phyloP scores from a whole-genome alignment of 495 filamentous ascomycete genomes.

The Pyrenula massariospora region DNA sequence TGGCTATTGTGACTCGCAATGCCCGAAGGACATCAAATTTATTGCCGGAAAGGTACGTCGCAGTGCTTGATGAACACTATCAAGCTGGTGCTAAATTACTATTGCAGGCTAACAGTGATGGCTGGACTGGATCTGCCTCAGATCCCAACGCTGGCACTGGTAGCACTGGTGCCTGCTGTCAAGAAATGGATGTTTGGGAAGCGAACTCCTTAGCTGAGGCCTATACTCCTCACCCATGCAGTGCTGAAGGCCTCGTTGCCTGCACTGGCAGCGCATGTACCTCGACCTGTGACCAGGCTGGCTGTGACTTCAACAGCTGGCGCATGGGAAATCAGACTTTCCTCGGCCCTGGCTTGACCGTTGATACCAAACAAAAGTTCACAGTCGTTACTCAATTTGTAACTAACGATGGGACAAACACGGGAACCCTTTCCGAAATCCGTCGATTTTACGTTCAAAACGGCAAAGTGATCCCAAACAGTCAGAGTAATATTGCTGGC shows the following conservation, averaged over 20 bases:
- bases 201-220: constrained; percentile 46
- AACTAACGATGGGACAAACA: constrained; percentile 28
- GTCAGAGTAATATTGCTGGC: constrained; percentile 36
- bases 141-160: constrained; percentile 45
- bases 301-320: constrained; percentile 56
- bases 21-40: constrained; percentile 40
- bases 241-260: constrained; percentile 23
- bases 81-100: background rate
- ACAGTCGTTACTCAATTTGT: constrained; percentile 61
- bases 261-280: constrained; percentile 38
- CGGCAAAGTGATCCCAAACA: constrained; percentile 46
- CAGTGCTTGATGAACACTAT: too few species aligned
- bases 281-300: constrained; percentile 45
- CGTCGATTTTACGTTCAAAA: constrained; percentile 49
- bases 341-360: constrained; percentile 38
- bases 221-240: constrained; percentile 47
- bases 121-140: constrained; percentile 44
- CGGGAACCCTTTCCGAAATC: constrained; percentile 42
- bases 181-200: constrained; percentile 55
- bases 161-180: constrained; percentile 40
- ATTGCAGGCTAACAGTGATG: constrained; percentile 41
- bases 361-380: constrained; percentile 50
- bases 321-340: constrained; percentile 37
- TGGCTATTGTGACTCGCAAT: constrained; percentile 63
- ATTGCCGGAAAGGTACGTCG: constrained; percentile 33